Percentiles rank a stretch among this genome's conserved stretches.
Evolutionary conservation across 805 yeast species (phyloP).

Genomic region (Debaryomyces maramus): DNA sequence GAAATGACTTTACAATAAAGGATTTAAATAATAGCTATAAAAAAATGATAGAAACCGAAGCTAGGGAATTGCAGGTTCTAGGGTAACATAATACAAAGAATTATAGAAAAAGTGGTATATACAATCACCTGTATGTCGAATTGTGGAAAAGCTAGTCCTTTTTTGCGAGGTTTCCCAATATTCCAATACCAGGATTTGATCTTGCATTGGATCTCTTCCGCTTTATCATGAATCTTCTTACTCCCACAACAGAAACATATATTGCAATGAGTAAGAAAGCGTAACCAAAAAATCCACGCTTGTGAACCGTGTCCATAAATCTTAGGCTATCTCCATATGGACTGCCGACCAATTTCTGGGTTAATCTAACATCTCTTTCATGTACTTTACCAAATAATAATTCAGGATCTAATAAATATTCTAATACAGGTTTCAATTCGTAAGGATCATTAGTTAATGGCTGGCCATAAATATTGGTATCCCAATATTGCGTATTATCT

Average conservation of each 20-base stretch:
- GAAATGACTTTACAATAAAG: slow-evolving; percentile 25
- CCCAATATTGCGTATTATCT: slow-evolving; percentile 37
- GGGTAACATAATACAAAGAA: slow-evolving; percentile 8
- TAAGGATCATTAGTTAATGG: slow-evolving; percentile 35
- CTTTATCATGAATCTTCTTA: slow-evolving; percentile 5
- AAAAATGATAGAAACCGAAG: slow-evolving; percentile 37
- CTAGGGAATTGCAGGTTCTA: slow-evolving; percentile 25
- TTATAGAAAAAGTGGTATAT: neutral
- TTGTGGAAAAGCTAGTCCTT: slow-evolving; percentile 15
- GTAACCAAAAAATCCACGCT: slow-evolving; percentile 47
- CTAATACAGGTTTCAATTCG: slow-evolving; percentile 33
- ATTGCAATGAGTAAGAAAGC: slow-evolving; percentile 16
- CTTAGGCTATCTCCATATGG: slow-evolving; percentile 42
- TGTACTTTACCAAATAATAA: slow-evolving; percentile 11
- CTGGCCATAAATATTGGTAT: slow-evolving; percentile 37
- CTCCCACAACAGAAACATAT: slow-evolving; percentile 7
- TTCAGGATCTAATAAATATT: slow-evolving; percentile 38
- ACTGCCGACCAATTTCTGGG: slow-evolving; percentile 38
- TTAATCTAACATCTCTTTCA: slow-evolving; percentile 10
- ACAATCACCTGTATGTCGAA: neutral
- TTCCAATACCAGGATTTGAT: slow-evolving; percentile 14
- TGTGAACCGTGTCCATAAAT: slow-evolving; percentile 46
- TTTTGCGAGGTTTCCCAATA: slow-evolving; percentile 22
- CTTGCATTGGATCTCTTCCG: slow-evolving; percentile 6
- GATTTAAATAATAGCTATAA: slow-evolving; percentile 32